Percentiles rank a stretch among this genome's conserved stretches.
These are phyloP conservation scores for Ophiostoma piceae DNA, from an alignment of 2,329 filamentous ascomycete species.

Conservation along the genomic window DNA sequence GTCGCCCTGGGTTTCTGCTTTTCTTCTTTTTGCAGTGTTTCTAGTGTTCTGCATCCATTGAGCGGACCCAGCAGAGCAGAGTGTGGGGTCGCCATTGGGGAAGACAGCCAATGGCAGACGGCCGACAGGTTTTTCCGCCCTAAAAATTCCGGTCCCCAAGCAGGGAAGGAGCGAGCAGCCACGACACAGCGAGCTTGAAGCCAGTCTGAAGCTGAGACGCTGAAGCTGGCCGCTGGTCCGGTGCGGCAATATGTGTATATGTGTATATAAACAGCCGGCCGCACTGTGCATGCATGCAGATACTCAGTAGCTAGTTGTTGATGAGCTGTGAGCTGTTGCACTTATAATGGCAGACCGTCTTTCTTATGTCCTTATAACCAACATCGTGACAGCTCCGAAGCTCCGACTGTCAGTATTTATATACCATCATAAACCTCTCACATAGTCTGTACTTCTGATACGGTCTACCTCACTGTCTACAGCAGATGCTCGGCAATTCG, in stretches of 20 bases:
- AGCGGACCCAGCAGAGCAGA: constrained; percentile 15
- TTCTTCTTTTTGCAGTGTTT: constrained; percentile 10
- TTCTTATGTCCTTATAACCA: background rate
- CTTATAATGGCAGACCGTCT: background rate
- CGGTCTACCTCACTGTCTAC: background rate
- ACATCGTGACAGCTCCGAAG: background rate
- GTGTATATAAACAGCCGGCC: background rate
- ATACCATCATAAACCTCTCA: background rate
- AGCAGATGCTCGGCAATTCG: constrained; percentile 23
- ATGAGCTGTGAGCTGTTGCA: background rate
- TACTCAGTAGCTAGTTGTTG: background rate
- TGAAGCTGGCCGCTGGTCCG: background rate
- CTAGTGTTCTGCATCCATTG: constrained; percentile 13
- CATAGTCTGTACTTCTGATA: background rate
- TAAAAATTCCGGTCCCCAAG: constrained; percentile 27
- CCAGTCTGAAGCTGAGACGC: background rate
- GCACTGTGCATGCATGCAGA: background rate
- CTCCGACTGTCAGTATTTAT: background rate
- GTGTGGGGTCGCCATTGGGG: constrained; percentile 22
- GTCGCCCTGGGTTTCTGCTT: constrained; percentile 11
- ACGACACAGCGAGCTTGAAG: background rate
- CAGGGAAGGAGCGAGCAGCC: constrained; percentile 21
- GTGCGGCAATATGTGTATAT: background rate
- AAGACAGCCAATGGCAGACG: constrained; percentile 26
- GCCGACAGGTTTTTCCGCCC: constrained; percentile 27